Base-by-base conservation (phyloP, 257 asterid species). In the Schizonepeta tenuifolia region DNA sequence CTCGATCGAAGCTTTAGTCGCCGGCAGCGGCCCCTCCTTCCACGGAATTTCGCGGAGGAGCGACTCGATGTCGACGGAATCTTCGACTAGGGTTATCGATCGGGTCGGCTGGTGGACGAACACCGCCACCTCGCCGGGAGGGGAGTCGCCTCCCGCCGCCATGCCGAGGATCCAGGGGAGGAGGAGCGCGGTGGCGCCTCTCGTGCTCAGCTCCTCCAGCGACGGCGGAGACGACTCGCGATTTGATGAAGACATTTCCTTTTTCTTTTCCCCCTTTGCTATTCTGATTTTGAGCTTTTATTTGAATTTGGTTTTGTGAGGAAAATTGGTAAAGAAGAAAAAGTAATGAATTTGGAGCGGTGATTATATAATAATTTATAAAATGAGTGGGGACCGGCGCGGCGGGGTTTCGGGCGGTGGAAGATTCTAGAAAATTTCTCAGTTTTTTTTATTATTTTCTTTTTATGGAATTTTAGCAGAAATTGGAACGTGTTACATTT, bases 1-100 rank as follows among this genome's bases (percentile, higher is more conserved):
- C 1, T 81, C 87, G 15, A 90, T 88, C 22, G 95, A 86, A 3
- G 84, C 83, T 65, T 77, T 82, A 0, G 96, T 70, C 0, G 92
- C 95, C 28, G 96, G 95, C n/a, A 68, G 33, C 2, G 73, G 78
- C 15, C 81, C 87, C 1, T 71, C 83, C 21, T 77, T 84, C 0
- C 69, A 8, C 1, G 78, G 41, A 31, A 78, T 24, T 3, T 79
- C 86, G 0, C 69, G 67, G 49, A 79, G 38, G 51, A 82, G 4
- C 3, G 81, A 36, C 21, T 84, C 87, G 63, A 73, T 38, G 68
- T 81, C 84, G 14, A 66, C 31, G 6, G 77, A 70, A 7, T 88
- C 87, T 22, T 84, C 89, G 8, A 86, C 40, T 43, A 86, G 65
- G 61, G 86, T 67, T 28, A 85, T 35, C 6, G 90, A 76, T 28